Evolutionary conservation across 345 rosid genomes (phyloP).

Genomic region (Lepidium africanum): DNA sequence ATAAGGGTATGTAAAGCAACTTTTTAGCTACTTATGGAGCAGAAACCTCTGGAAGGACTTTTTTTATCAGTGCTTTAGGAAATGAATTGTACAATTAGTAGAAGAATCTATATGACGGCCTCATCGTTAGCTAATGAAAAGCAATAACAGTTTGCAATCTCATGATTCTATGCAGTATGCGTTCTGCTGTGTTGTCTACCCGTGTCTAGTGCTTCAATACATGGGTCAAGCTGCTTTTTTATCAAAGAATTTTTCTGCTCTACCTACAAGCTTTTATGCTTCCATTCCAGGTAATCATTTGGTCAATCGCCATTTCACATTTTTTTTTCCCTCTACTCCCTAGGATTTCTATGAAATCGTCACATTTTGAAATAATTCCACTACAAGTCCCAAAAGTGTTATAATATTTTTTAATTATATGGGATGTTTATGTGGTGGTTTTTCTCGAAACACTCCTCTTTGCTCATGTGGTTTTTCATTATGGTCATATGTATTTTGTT

Average conservation of each 20-base stretch:
- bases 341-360: neutral
- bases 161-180: slow-evolving; percentile 54
- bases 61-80: neutral
- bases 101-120: neutral
- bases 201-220: slow-evolving; percentile 95
- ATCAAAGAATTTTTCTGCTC: slow-evolving; percentile 62
- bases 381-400: neutral
- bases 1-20: slow-evolving; percentile 48
- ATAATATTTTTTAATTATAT: neutral
- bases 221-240: slow-evolving; percentile 98
- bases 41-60: neutral
- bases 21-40: neutral
- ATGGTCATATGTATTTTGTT: slow-evolving; percentile 1
- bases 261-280: slow-evolving; percentile 60
- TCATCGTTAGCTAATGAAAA: neutral
- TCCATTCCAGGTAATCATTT: slow-evolving; percentile 75
- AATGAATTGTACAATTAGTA: neutral
- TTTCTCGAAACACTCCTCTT: neutral
- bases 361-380: neutral
- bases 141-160: slow-evolving; percentile 2
- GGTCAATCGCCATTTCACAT: slow-evolving; percentile 3
- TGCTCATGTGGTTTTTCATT: slow-evolving; percentile 2
- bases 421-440: neutral
- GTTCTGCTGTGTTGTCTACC: slow-evolving; percentile 65
- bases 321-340: neutral